Evolutionary conservation across 441 rosid species (phyloP), one percentile per base, ranked within the genome.

Genomic region (Syzygium syzygioides): DNA sequence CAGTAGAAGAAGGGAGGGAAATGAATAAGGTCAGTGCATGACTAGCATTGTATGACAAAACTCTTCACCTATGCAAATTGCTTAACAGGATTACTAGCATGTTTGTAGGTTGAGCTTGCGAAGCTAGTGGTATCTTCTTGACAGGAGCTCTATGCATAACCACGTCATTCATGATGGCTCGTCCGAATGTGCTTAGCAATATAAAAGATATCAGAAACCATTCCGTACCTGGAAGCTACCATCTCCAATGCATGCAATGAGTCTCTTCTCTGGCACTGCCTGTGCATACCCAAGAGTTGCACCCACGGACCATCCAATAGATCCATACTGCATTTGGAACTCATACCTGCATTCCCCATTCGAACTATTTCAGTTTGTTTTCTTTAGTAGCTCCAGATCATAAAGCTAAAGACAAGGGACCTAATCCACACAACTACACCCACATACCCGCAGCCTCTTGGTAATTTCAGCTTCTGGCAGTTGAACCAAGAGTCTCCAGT

Each of bases 281-380:
- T 89, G 90, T 76, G 90, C 90, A 89, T 89, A 89, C 56, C 90
- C 90, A 13, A 86, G 30, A 10, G 88, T n/a, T 9, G 90, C 90
- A 0, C 90, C 90, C 9, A 88, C 20, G 0, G 90, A 88, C 90
- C 90, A 88, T 34, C 90, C 90, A 68, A 88, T 88, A 14, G 90
- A 88, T 55, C 90, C 90, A 55, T 88, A 88, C 20, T 86, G 90
- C 90, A 89, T 89, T 34, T 89, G 90, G 90, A 89, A 89, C 90
- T 89, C 90, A 56, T 89, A 89, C 57, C 90, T 89, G 48, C 87
- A 62, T 26, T 26, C 86, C 34, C 68, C 4, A 62, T 62, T 62
- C 9, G 34, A 64, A 55, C 30, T 0, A n/a, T 9, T 50, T 66
- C 19, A 50, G 9, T 13, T 32, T 34, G 66, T 28, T 17, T 3